These are phyloP conservation scores for Melampsora americana DNA, from an alignment of 1,284 basidiomycete species.

Conservation along the genomic window DNA sequence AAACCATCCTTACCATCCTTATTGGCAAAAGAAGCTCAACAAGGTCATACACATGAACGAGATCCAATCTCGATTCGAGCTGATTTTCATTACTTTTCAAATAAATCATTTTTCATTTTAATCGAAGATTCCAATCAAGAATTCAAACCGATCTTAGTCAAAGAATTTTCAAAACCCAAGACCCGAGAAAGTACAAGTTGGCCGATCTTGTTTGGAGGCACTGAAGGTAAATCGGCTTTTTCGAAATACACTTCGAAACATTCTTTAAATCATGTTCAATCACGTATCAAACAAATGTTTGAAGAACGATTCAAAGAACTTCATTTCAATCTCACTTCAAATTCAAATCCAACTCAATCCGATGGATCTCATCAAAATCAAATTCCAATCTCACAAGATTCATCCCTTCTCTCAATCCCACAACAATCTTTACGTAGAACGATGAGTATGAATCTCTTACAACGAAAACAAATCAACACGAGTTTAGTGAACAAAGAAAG, in stretches of 20 bases:
- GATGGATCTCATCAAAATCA: background rate
- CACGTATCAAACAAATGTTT: constrained; percentile 28
- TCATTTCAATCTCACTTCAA: background rate
- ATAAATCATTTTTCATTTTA: constrained; percentile 73
- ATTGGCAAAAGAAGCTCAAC: constrained; percentile 78
- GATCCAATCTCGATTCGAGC: constrained; percentile 81
- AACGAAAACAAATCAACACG: constrained; percentile 21
- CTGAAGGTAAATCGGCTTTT: constrained; percentile 42
- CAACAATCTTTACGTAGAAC: constrained; percentile 27
- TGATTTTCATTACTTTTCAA: constrained; percentile 84
- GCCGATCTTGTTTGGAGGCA: constrained; percentile 57
- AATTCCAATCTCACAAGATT: background rate
- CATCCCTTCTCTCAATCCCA: background rate
- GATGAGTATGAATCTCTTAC: constrained; percentile 37
- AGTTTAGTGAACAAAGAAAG: background rate
- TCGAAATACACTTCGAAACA: constrained; percentile 19
- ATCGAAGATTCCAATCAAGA: constrained; percentile 85
- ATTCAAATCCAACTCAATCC: background rate
- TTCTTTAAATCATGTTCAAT: constrained; percentile 20
- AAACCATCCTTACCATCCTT: constrained; percentile 57
- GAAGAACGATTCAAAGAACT: constrained; percentile 4
- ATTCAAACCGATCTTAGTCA: constrained; percentile 60
- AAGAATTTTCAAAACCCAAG: constrained; percentile 58
- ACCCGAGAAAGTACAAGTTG: constrained; percentile 56
- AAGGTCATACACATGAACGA: constrained; percentile 79